A percentile compares a stretch with the other conserved stretches of the same genome.
Conservation (phyloP, 2,329 filamentous ascomycete species). For the Aquanectria penicillioides region DNA sequence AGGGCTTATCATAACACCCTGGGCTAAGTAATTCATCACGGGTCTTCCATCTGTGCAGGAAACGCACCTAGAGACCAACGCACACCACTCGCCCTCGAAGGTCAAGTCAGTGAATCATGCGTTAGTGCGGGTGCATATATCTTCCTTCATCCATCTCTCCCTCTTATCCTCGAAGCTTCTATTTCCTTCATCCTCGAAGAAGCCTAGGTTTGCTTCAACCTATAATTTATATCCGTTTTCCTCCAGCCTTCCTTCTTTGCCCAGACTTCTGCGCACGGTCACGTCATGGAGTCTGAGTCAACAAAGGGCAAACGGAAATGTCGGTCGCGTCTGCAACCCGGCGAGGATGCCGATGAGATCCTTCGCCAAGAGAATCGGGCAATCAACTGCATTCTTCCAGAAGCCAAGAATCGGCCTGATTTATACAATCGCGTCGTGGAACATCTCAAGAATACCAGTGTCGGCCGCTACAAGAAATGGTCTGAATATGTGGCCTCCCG, state of each 20-base stretch:
- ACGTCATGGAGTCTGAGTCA: neutral
- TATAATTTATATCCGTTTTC: neutral
- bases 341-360: neutral
- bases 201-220: neutral
- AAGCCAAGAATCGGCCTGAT: neutral
- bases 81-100: neutral
- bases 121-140: neutral
- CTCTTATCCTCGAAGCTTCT: neutral
- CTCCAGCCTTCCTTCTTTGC: neutral
- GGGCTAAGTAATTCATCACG: no score
- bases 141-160: neutral
- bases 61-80: neutral
- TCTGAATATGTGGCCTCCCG: neutral
- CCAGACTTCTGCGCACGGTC: no score
- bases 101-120: conserved; percentile 1
- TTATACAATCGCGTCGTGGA: neutral
- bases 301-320: neutral
- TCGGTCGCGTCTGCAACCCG: neutral
- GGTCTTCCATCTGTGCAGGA: no score
- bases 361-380: neutral
- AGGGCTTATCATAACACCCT: no score
- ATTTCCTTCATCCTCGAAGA: neutral
- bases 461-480: neutral
- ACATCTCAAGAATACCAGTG: neutral
- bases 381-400: conserved; percentile 10